phyloP scores from a whole-genome alignment of 257 asterid genomes.

The Solanum paucissectum region DNA sequence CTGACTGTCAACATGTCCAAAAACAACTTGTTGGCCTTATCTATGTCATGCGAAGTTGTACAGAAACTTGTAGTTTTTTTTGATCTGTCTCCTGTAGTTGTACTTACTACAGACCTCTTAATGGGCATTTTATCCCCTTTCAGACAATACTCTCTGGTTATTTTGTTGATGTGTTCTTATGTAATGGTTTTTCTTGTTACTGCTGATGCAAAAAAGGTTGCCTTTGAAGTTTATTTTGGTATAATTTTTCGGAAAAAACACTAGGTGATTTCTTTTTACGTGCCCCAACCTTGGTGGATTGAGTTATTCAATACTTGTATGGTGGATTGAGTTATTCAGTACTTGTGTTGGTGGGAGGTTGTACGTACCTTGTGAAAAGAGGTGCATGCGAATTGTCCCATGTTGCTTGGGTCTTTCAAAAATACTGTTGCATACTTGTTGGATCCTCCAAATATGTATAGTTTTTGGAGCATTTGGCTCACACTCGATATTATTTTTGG shows the following conservation, averaged over 20 bases:
- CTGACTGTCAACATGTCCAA: conserved; percentile 18
- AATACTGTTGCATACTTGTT: neutral
- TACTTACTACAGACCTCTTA: conserved; percentile 53
- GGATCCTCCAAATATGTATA: neutral
- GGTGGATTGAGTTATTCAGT: neutral
- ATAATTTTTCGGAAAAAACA: neutral
- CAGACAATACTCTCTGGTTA: conserved; percentile 4
- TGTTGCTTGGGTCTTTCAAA: neutral
- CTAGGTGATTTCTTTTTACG: neutral
- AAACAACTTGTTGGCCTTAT: conserved; percentile 16
- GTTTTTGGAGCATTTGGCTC: neutral
- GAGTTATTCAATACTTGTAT: neutral
- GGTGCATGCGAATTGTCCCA: neutral
- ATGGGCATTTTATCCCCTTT: conserved; percentile 19
- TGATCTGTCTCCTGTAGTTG: conserved; percentile 19
- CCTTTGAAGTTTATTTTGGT: neutral
- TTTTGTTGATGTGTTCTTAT: neutral
- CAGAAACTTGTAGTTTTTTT: neutral
- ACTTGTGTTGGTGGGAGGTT: neutral
- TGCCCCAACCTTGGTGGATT: neutral
- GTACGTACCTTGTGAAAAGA: neutral
- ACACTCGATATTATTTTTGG: neutral
- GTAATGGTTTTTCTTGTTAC: neutral
- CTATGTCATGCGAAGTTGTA: conserved; percentile 16
- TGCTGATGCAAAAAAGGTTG: neutral